These are phyloP conservation scores for Pelargonium cotyledonis DNA, from an alignment of 441 rosid genomes.

Conservation along the genomic window DNA sequence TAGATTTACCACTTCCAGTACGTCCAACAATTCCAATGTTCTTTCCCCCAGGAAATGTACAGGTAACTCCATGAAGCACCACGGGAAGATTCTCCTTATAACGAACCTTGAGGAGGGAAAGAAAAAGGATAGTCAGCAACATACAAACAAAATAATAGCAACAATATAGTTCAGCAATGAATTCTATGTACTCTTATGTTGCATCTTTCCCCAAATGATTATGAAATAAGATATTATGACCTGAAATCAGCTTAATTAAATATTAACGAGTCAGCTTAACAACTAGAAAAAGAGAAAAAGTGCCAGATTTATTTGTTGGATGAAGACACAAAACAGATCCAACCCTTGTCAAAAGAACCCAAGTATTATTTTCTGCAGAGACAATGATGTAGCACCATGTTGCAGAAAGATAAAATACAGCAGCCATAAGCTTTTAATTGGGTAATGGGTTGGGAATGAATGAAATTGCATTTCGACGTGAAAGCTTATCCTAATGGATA, in stretches of 20 bases:
- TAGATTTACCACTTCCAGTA: slow-evolving; percentile 98
- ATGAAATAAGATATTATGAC: not conserved
- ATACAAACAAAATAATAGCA: not conserved
- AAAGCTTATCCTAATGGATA: slow-evolving; percentile 1
- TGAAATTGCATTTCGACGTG: slow-evolving; percentile 1
- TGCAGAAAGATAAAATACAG: no score
- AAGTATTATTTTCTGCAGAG: not conserved
- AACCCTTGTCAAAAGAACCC: no score
- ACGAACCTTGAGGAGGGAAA: slow-evolving; percentile 48
- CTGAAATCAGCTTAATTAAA: no score
- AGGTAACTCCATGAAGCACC: slow-evolving; percentile 86
- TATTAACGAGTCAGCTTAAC: not conserved
- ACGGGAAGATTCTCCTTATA: slow-evolving; percentile 90
- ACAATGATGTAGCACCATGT: not conserved
- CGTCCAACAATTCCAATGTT: slow-evolving; percentile 98
- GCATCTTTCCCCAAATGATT: not conserved
- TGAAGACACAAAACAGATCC: no score
- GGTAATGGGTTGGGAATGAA: not conserved
- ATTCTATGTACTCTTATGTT: not conserved
- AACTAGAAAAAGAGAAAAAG: not conserved
- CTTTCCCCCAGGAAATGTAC: slow-evolving; percentile 87
- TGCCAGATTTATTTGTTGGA: no score
- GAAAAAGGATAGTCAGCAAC: slow-evolving; percentile 22
- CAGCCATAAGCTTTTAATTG: not conserved
- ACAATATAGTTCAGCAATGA: not conserved